Conservation (phyloP, 2,329 filamentous ascomycete species). For the Cladophialophora bantiana region DNA sequence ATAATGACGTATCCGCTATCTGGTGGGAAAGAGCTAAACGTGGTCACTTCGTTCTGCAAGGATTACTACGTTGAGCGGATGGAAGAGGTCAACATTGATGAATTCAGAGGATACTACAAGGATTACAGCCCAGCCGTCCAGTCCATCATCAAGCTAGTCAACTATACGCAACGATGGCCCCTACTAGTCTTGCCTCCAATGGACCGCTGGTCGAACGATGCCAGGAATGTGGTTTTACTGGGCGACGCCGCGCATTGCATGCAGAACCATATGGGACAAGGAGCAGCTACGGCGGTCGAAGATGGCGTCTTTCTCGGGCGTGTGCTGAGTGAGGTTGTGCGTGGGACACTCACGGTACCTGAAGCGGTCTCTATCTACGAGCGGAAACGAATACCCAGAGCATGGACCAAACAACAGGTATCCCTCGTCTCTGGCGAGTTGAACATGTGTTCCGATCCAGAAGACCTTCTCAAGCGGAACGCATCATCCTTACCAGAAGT, state of each 20-base stretch:
- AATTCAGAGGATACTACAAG: slow-evolving; percentile 34
- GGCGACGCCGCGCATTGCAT: slow-evolving; percentile 44
- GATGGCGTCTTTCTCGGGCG: slow-evolving; percentile 52
- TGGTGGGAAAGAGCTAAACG: slow-evolving; percentile 36
- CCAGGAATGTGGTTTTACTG: slow-evolving; percentile 53
- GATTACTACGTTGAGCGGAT: slow-evolving; percentile 21
- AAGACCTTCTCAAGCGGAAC: slow-evolving; percentile 19
- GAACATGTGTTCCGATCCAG: slow-evolving; percentile 22
- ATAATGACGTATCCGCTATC: slow-evolving; percentile 57
- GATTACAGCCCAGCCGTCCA: slow-evolving; percentile 37
- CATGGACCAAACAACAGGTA: slow-evolving; percentile 52
- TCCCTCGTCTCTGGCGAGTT: slow-evolving; percentile 34
- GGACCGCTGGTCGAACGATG: slow-evolving; percentile 49
- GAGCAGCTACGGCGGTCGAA: slow-evolving; percentile 53
- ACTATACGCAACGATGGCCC: slow-evolving; percentile 47
- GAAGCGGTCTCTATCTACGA: slow-evolving; percentile 51
- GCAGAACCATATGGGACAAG: slow-evolving; percentile 52
- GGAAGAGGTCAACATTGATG: slow-evolving; percentile 22
- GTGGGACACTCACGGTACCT: slow-evolving; percentile 43
- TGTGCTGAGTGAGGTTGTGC: slow-evolving; percentile 46
- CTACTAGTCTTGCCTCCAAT: slow-evolving; percentile 52
- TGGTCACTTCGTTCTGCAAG: slow-evolving; percentile 19
- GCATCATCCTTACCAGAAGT: slow-evolving; percentile 8
- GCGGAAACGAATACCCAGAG: slow-evolving; percentile 51
- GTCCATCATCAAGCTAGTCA: slow-evolving; percentile 23